A percentile compares a stretch with the other conserved stretches of the same genome.
These are phyloP conservation scores for Antitrichia curtipendula DNA, from an alignment of 225 moss, liverwort and hornwort species.

Conservation along the genomic window DNA sequence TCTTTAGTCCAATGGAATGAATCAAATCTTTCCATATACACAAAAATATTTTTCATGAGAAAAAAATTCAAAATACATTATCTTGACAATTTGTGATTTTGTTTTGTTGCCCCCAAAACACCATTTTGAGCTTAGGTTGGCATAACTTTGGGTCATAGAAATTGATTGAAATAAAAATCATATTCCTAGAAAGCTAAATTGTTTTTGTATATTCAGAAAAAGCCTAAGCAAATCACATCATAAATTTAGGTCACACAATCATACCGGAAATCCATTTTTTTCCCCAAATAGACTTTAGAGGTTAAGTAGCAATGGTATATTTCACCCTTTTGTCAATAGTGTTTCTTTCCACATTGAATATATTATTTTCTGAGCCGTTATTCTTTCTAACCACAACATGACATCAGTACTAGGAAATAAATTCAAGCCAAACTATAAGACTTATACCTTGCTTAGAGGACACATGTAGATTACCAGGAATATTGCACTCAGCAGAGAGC, in stretches of 20 bases:
- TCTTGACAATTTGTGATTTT: background rate
- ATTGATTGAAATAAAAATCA: background rate
- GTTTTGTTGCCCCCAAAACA: accelerated
- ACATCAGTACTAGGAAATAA: background rate
- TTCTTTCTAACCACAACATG: background rate
- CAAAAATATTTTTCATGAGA: background rate
- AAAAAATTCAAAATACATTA: no score
- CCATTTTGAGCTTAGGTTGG: background rate
- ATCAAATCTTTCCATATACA: background rate
- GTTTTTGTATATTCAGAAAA: background rate
- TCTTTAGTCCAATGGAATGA: background rate
- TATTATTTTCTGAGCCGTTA: no score
- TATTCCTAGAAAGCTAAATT: accelerated
- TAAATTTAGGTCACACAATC: background rate
- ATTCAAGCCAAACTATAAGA: background rate
- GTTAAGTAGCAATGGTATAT: background rate
- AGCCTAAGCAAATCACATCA: background rate
- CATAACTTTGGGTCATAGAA: accelerated
- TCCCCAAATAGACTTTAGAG: accelerated
- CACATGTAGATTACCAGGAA: accelerated
- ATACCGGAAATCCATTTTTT: accelerated
- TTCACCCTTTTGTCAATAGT: background rate
- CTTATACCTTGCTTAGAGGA: accelerated
- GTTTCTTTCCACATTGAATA: background rate
- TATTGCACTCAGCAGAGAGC: background rate